A percentile compares a stretch with the other conserved stretches of the same genome.
These are phyloP conservation scores for Calcarisporium arbuscula DNA, from an alignment of 2,329 filamentous ascomycete species.

Conservation along the genomic window DNA sequence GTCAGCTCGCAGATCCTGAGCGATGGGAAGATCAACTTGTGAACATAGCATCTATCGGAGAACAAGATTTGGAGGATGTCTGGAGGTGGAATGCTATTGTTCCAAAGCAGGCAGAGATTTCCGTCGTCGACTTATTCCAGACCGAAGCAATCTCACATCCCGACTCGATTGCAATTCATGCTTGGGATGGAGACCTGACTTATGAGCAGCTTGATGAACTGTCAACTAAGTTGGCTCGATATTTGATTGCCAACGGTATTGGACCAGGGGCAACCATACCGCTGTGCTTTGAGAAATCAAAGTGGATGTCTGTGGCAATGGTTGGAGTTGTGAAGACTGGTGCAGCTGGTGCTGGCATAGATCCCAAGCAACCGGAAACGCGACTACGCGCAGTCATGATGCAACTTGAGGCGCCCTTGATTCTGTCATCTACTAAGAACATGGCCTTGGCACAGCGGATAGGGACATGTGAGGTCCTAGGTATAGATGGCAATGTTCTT, in stretches of 20 bases:
- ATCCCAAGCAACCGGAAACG: no score
- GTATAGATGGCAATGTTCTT: no score
- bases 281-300: slow-evolving; percentile 6
- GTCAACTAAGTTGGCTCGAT: slow-evolving; percentile 3
- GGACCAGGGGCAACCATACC: slow-evolving; percentile 1
- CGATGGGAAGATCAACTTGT: background rate
- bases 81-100: background rate
- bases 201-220: slow-evolving; percentile 11
- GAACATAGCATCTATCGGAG: background rate
- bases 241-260: slow-evolving; percentile 3
- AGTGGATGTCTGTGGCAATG: slow-evolving; percentile 3
- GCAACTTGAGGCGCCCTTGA: no score
- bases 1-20: slow-evolving; percentile 1
- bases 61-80: background rate
- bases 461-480: no score
- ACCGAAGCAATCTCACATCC: slow-evolving; percentile 1
- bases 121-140: background rate
- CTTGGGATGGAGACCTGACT: slow-evolving; percentile 16
- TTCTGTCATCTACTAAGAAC: no score
- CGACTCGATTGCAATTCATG: slow-evolving; percentile 4
- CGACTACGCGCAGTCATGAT: no score
- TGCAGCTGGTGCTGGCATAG: no score
- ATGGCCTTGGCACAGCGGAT: no score
- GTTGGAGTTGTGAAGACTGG: slow-evolving; percentile 3
- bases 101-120: background rate